Percentiles rank a stretch among this genome's conserved stretches.
These are phyloP conservation scores for Fraxinus greggii DNA, from an alignment of 305 asterid genomes.

Conservation along the genomic window DNA sequence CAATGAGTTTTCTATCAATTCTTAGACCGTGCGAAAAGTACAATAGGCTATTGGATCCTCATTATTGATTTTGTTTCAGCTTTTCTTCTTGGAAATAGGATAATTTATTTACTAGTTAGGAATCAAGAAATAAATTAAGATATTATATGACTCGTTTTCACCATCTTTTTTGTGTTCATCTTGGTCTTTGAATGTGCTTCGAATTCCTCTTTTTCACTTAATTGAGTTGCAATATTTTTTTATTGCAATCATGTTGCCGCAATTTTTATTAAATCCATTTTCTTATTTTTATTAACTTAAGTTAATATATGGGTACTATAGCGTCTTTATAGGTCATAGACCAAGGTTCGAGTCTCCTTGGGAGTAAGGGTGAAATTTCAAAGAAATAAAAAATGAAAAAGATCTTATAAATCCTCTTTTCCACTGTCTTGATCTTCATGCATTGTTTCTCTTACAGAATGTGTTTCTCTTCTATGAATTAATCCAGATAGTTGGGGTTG, in stretches of 20 bases:
- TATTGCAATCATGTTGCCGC: not conserved
- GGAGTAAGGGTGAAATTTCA: no score
- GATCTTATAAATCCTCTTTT: not conserved
- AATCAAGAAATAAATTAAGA: not conserved
- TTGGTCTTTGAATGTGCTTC: slow-evolving; percentile 7
- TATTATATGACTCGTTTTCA: not conserved
- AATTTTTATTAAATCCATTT: not conserved
- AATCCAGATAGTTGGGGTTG: slow-evolving; percentile 88
- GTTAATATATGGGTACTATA: not conserved
- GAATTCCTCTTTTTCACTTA: not conserved
- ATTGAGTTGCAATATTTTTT: slow-evolving; percentile 9
- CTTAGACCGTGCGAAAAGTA: not conserved
- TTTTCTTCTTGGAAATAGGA: not conserved
- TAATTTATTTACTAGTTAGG: not conserved
- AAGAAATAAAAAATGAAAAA: no score
- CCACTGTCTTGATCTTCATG: slow-evolving; percentile 7
- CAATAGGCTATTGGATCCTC: not conserved
- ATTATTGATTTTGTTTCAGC: slow-evolving; percentile 6
- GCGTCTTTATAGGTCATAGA: no score
- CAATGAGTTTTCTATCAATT: not conserved
- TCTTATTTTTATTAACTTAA: not conserved
- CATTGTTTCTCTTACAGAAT: slow-evolving; percentile 45
- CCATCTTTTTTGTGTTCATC: not conserved
- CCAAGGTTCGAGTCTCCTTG: no score
- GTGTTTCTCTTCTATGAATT: slow-evolving; percentile 47